Conservation (phyloP, 805 yeast species). For the Blastobotrys mokoenaii region DNA sequence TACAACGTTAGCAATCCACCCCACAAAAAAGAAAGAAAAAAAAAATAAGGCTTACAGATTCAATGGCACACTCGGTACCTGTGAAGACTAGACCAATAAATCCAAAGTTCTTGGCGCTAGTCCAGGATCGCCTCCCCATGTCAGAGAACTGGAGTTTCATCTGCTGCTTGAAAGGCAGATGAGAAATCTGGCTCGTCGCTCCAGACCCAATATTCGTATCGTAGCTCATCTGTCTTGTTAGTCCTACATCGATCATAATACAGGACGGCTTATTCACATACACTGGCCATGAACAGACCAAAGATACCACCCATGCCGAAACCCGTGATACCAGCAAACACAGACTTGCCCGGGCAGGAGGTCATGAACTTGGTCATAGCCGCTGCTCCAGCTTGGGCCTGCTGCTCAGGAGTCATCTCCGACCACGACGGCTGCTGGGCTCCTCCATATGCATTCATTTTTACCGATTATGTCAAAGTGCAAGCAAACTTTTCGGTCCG, state of each 20-base stretch:
- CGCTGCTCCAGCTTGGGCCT: conserved; percentile 82
- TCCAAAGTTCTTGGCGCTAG: conserved; percentile 90
- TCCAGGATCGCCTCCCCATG: conserved; percentile 83
- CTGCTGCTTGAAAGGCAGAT: conserved; percentile 86
- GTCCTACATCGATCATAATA: too few relatives aligned
- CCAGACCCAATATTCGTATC: conserved; percentile 64
- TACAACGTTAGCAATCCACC: too few relatives aligned
- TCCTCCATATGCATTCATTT: conserved; percentile 1
- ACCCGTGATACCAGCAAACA: conserved; percentile 87
- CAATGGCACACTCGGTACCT: conserved; percentile 87
- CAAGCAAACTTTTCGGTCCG: background rate
- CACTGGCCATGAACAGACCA: conserved; percentile 74
- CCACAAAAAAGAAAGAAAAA: too few relatives aligned
- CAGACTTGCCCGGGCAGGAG: conserved; percentile 92
- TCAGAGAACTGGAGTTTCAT: conserved; percentile 84
- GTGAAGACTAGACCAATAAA: conserved; percentile 84
- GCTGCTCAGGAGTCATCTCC: conserved; percentile 88
- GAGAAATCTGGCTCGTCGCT: conserved; percentile 51
- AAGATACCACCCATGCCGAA: conserved; percentile 92
- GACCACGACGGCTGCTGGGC: conserved; percentile 2
- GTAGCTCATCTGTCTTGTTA: conserved; percentile 48
- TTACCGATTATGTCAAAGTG: background rate
- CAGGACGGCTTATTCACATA: conserved; percentile 16
- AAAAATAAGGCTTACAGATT: conserved; percentile 39
- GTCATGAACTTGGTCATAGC: conserved; percentile 76